Percentiles rank a stretch among this genome's conserved stretches.
Evolutionary conservation across 768 basidiomycete species (phyloP).

Genomic region (Bullera alba): DNA sequence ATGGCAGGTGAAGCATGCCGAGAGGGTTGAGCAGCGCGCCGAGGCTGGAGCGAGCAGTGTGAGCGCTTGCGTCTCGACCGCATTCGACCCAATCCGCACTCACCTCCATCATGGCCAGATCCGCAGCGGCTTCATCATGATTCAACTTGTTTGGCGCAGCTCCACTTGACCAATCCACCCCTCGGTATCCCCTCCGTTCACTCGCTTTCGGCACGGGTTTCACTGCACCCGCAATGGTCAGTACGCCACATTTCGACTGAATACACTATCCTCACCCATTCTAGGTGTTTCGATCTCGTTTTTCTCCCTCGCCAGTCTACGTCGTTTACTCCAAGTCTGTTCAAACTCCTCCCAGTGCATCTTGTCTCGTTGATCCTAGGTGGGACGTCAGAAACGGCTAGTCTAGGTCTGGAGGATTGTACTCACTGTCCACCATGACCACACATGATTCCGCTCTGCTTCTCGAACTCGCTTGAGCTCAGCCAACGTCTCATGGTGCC

Average conservation of each 20-base stretch:
- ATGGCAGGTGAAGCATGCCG: slow-evolving; percentile 3
- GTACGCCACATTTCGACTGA: background rate
- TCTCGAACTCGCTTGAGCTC: slow-evolving; percentile 59
- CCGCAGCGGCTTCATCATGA: slow-evolving; percentile 23
- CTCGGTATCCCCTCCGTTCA: slow-evolving; percentile 12
- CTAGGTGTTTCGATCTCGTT: slow-evolving; percentile 70
- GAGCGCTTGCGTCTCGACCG: background rate
- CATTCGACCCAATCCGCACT: slow-evolving; percentile 4
- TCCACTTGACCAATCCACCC: slow-evolving; percentile 35
- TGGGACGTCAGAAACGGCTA: slow-evolving; percentile 1
- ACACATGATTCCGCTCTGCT: slow-evolving; percentile 67
- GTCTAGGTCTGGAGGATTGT: slow-evolving; percentile 5
- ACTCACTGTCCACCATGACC: slow-evolving; percentile 86
- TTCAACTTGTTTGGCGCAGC: slow-evolving; percentile 24
- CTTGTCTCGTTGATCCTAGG: slow-evolving; percentile 69
- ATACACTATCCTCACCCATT: slow-evolving; percentile 51
- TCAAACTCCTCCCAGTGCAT: slow-evolving; percentile 82
- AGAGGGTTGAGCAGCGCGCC: background rate
- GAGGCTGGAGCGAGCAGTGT: background rate
- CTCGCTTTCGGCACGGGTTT: slow-evolving; percentile 41
- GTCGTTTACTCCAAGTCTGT: slow-evolving; percentile 76
- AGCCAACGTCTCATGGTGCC: slow-evolving; percentile 62
- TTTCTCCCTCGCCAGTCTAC: slow-evolving; percentile 77
- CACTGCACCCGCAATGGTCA: slow-evolving; percentile 16
- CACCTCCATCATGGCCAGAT: slow-evolving; percentile 41